phyloP scores from a whole-genome alignment of 441 rosid genomes.

The Heliophila coronopifolia region DNA sequence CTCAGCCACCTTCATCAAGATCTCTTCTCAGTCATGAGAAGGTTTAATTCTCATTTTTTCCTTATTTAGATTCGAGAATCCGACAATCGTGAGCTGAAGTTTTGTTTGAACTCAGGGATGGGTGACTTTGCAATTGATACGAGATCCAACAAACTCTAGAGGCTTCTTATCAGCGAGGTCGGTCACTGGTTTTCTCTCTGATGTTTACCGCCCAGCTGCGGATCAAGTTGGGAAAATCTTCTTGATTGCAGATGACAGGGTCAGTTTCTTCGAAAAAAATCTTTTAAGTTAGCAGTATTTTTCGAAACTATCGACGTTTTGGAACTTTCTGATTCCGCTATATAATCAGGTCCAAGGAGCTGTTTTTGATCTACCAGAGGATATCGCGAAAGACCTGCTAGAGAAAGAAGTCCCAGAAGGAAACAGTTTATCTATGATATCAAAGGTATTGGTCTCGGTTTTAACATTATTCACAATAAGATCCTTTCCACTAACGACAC shows the following conservation, averaged over 20 bases:
- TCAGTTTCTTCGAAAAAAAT: slow-evolving; percentile 24
- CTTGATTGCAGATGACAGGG: slow-evolving; percentile 86
- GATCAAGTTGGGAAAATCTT: slow-evolving; percentile 86
- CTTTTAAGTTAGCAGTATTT: neutral
- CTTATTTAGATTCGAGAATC: neutral
- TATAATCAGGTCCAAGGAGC: slow-evolving; percentile 86
- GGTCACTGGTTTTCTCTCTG: slow-evolving; percentile 87
- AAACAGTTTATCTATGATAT: slow-evolving; percentile 61
- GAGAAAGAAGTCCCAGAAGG: slow-evolving; percentile 69
- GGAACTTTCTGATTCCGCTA: slow-evolving; percentile 4
- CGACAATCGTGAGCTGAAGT: slow-evolving; percentile 19
- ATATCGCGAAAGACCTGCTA: slow-evolving; percentile 73
- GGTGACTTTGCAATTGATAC: slow-evolving; percentile 72
- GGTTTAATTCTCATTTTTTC: slow-evolving; percentile 39
- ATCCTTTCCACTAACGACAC: neutral
- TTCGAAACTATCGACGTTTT: neutral
- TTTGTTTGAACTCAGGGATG: slow-evolving; percentile 57
- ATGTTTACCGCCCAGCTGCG: slow-evolving; percentile 73
- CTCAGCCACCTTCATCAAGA: slow-evolving; percentile 81
- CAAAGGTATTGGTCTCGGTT: slow-evolving; percentile 47
- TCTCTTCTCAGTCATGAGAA: slow-evolving; percentile 90
- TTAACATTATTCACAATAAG: neutral
- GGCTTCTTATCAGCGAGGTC: slow-evolving; percentile 79
- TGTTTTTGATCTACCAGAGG: slow-evolving; percentile 93
- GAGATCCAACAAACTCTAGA: slow-evolving; percentile 61